A percentile compares a stretch with the other conserved stretches of the same genome.
phyloP scores from a whole-genome alignment of 2,329 filamentous ascomycete genomes.

The Epichloe baconii region DNA sequence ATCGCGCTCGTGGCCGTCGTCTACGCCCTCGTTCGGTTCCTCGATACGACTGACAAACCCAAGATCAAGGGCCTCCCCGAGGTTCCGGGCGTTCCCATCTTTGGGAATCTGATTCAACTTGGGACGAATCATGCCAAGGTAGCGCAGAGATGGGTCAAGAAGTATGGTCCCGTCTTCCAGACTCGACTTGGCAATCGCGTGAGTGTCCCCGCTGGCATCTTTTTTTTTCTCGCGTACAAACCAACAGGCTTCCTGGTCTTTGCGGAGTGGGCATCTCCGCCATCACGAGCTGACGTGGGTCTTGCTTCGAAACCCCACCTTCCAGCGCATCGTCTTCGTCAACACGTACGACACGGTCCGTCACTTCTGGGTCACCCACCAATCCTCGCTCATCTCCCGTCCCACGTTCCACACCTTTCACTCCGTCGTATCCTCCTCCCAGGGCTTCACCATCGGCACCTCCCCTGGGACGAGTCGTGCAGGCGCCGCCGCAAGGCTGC shows the following conservation, averaged over 20 bases:
- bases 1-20: conserved; percentile 7
- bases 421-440: conserved; percentile 60
- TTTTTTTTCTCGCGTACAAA: neutral
- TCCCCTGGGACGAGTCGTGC: conserved; percentile 73
- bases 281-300: neutral
- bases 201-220: conserved; percentile 3
- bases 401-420: conserved; percentile 74
- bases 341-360: conserved; percentile 66
- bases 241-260: too few relatives aligned
- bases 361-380: conserved; percentile 65
- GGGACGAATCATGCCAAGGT: conserved; percentile 43
- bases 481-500: conserved; percentile 66
- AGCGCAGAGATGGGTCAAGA: conserved; percentile 42
- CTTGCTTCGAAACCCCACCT: neutral
- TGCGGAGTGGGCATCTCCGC: neutral
- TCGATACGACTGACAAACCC: conserved; percentile 39
- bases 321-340: conserved; percentile 57
- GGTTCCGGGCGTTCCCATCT: conserved; percentile 46
- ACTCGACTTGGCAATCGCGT: conserved; percentile 56
- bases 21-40: conserved; percentile 16
- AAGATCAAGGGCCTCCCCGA: conserved; percentile 50
- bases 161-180: conserved; percentile 53
- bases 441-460: conserved; percentile 72
- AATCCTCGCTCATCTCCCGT: conserved; percentile 63
- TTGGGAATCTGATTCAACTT: conserved; percentile 50